Evolutionary conservation across 371 early-diverging fungal species (phyloP).

Genomic region (Syncephalastrum contaminatum): DNA sequence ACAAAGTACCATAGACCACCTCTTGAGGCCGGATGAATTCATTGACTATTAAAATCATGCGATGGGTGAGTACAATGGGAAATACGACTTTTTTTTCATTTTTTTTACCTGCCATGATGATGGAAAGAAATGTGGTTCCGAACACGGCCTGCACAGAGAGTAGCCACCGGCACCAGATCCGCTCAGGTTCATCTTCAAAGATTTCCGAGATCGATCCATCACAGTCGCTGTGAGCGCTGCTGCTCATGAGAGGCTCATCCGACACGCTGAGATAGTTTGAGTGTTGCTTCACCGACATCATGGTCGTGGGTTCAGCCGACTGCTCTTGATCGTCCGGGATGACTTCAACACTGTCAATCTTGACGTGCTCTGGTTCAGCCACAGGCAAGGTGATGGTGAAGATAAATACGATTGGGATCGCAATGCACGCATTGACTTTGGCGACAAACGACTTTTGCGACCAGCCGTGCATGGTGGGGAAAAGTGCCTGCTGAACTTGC

Average conservation of each 20-base stretch:
- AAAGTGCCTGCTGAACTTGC: conserved; percentile 23
- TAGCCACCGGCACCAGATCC: conserved; percentile 42
- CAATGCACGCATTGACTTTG: conserved; percentile 49
- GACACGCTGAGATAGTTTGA: background rate
- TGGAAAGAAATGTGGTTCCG: conserved; percentile 32
- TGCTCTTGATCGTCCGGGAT: conserved; percentile 8
- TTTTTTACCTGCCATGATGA: conserved; percentile 28
- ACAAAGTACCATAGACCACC: conserved; percentile 18
- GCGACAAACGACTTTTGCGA: conserved; percentile 41
- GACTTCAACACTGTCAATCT: conserved; percentile 35
- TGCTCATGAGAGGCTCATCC: background rate
- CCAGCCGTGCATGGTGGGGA: conserved; percentile 60
- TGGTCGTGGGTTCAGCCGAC: conserved; percentile 3
- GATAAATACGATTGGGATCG: conserved; percentile 52
- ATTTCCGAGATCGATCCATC: conserved; percentile 8
- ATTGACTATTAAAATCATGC: conserved; percentile 19
- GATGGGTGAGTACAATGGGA: background rate
- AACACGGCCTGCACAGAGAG: conserved; percentile 38
- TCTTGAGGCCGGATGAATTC: conserved; percentile 16
- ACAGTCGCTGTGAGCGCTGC: background rate
- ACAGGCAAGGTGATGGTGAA: conserved; percentile 64
- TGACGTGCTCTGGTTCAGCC: conserved; percentile 43
- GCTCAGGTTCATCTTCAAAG: conserved; percentile 13
- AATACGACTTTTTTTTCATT: background rate
- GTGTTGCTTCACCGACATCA: background rate